phyloP scores from a whole-genome alignment of 495 filamentous ascomycete species.

The Jackrogersella minutella region DNA sequence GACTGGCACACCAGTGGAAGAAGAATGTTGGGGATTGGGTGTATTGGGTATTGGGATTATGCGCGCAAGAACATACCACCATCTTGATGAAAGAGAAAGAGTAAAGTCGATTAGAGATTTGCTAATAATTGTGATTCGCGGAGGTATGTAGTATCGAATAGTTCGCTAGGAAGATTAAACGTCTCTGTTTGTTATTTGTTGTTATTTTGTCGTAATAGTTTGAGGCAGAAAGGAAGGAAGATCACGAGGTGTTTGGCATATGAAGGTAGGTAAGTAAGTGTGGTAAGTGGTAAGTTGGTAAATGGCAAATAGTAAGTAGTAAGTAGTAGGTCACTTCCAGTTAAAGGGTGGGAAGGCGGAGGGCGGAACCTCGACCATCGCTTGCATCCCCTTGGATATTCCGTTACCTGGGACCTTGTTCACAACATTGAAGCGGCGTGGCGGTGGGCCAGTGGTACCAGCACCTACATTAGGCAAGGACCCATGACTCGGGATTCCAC shows the following conservation, averaged over 20 bases:
- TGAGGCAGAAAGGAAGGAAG: constrained; percentile 12
- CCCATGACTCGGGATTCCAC: neutral
- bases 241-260: constrained; percentile 31
- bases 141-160: constrained; percentile 5
- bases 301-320: too few relatives aligned
- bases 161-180: neutral
- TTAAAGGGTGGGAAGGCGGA: constrained; percentile 2
- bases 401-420: neutral
- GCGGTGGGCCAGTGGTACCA: constrained; percentile 37
- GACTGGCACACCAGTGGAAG: constrained; percentile 1
- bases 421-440: constrained; percentile 26
- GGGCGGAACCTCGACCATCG: neutral
- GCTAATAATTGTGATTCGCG: constrained; percentile 4
- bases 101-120: neutral
- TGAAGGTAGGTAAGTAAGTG: constrained; percentile 4
- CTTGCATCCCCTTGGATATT: constrained; percentile 11
- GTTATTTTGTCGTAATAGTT: constrained; percentile 10
- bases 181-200: constrained; percentile 1
- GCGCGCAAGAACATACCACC: constrained; percentile 38
- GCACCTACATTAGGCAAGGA: neutral
- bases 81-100: constrained; percentile 19
- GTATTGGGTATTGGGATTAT: neutral
- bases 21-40: neutral
- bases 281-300: neutral
- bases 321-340: too few relatives aligned